Percentiles rank a stretch among this genome's conserved stretches.
Conservation (phyloP, 2,329 filamentous ascomycete species). For the Sporothrix schenckii region DNA sequence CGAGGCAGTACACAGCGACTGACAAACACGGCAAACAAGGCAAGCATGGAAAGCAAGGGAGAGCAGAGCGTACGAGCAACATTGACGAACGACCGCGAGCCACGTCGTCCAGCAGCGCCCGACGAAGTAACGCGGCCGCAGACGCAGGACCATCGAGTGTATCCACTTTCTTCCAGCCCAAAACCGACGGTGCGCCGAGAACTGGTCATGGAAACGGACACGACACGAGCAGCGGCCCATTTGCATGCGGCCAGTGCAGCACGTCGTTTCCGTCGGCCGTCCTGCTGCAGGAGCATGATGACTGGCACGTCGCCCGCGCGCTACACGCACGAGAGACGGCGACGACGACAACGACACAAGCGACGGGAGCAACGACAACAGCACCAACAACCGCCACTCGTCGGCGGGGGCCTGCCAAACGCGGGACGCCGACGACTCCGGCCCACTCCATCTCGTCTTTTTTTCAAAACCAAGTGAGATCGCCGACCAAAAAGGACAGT, state of each 20-base stretch:
- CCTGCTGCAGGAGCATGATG: constrained; percentile 73
- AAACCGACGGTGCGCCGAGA: neutral
- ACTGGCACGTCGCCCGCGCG: constrained; percentile 93
- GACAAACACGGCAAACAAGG: neutral
- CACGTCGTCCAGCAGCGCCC: constrained; percentile 28
- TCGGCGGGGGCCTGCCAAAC: constrained; percentile 22
- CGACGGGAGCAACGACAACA: neutral
- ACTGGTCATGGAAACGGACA: constrained; percentile 2
- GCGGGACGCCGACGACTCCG: constrained; percentile 2
- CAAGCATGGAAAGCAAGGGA: neutral
- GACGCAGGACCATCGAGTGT: neutral
- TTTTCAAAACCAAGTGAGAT: constrained; percentile 24
- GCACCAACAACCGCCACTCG: neutral
- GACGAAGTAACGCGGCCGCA: neutral
- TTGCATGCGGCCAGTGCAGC: constrained; percentile 67
- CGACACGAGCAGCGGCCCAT: neutral
- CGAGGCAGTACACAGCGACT: neutral
- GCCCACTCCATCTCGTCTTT: constrained; percentile 34
- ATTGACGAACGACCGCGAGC: constrained; percentile 29
- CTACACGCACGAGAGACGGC: constrained; percentile 62
- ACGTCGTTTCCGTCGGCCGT: constrained; percentile 59
- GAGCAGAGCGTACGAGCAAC: neutral
- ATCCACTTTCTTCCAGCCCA: constrained; percentile 7
- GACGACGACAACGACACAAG: neutral
- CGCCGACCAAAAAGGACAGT: neutral